phyloP scores from a whole-genome alignment of 164 flowering plant species.

The Hamamelis virginiana region DNA sequence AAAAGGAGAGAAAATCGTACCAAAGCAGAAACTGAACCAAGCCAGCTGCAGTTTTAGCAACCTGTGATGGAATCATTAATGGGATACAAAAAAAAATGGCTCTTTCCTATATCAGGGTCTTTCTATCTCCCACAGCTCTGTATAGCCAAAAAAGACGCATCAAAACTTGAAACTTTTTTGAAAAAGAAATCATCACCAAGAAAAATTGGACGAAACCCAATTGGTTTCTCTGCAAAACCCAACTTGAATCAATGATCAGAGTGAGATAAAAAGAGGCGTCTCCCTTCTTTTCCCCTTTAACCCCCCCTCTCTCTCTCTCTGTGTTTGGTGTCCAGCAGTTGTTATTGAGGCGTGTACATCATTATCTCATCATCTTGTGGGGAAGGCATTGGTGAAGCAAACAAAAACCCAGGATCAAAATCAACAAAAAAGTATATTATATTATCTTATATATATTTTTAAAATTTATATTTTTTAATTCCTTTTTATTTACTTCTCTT shows the following conservation, averaged over 20 bases:
- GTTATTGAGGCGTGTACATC: slow-evolving; percentile 42
- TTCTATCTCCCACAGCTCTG: slow-evolving; percentile 15
- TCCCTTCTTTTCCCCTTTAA: slow-evolving; percentile 7
- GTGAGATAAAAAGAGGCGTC: slow-evolving; percentile 21
- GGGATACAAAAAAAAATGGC: slow-evolving; percentile 14
- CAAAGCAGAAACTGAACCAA: slow-evolving; percentile 22
- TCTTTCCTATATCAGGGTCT: slow-evolving; percentile 7
- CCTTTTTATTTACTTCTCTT: not conserved
- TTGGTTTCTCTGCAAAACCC: slow-evolving; percentile 37
- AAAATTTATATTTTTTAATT: not conserved
- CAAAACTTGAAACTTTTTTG: slow-evolving; percentile 22
- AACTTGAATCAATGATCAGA: slow-evolving; percentile 65
- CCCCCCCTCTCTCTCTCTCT: slow-evolving; percentile 18
- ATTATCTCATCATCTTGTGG: slow-evolving; percentile 76
- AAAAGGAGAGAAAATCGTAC: slow-evolving; percentile 22
- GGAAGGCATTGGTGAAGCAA: slow-evolving; percentile 25
- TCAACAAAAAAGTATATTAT: not conserved
- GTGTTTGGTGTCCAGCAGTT: slow-evolving; percentile 29
- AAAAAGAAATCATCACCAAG: slow-evolving; percentile 13
- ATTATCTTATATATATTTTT: not conserved
- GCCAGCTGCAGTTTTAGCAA: slow-evolving; percentile 27
- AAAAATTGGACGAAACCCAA: slow-evolving; percentile 29
- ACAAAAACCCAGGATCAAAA: slow-evolving; percentile 20
- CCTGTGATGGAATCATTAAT: slow-evolving; percentile 26
- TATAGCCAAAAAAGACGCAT: slow-evolving; percentile 28